Evolutionary conservation across 306 rosid genomes (phyloP), one percentile per base, ranked within the genome.

Genomic region (Trifolium pratense): DNA sequence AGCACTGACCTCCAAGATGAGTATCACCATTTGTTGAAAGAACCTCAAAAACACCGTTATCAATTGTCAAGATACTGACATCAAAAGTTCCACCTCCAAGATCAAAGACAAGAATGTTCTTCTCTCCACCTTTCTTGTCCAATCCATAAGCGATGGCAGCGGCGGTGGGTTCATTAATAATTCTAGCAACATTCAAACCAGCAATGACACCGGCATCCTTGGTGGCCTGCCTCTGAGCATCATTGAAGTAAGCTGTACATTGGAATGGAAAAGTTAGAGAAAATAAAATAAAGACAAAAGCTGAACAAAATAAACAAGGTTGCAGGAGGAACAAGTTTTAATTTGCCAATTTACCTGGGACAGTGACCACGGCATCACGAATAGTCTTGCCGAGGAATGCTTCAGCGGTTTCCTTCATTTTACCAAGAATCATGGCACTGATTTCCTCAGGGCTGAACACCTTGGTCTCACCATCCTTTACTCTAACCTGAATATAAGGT

Each of bases 191-290:
- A 72, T 95, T 90, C n/a, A 95, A 80, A 40, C 99, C 99, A 4
- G 97, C 93, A 69, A 91, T 95, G 64, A 88, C 81, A 74, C 99
- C 97, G 0, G 99, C 99, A 80, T 95, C 99, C 96, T 95, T 95
- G 82, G 99, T 95, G 71, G 97, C 99, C 82, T 95, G 97, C 85
- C 99, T 90, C 88, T 95, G 99, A 74, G 99, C 99, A 80, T 95
- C 99, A 59, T 95, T 95, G 77, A 95, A 95, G 86, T 95, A 95
- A 43, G 99, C 97, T 93, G 90, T 17, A 58, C 14, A 83, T 17
- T 78, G 48, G 61, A 79, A 31, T 53, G 18, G 3, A 75, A 32
- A 70, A 34, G 39, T 6, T 40, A 4, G 53, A 66, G n/a, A 57
- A 59, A 13, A 34, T 66, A 62, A 55, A 39, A 17, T 45, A 34